Evolutionary conservation across 805 yeast genomes (phyloP), one percentile per base, ranked within the genome.

Genomic region (Candida takata): DNA sequence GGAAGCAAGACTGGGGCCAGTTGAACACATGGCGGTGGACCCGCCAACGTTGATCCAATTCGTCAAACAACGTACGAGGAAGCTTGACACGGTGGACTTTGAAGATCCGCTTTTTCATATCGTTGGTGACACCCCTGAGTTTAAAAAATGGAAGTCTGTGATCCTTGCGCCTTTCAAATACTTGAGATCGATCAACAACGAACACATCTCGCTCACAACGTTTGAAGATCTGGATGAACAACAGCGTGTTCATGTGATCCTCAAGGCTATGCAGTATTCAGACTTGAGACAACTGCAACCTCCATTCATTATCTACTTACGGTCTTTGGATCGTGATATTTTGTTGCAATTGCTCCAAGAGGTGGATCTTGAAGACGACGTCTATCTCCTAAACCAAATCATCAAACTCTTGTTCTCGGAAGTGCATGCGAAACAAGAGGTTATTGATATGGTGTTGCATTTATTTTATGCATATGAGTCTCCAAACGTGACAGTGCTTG

Each of bases 91-190:
- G 4, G 6, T 29, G 7, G 13, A 27, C 13, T 23, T 43, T 16
- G 50, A 51, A 29, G 43, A 43, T 19, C 39, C 44, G 2, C 34
- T 62, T 23, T 57, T 61, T 52, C 19, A 29, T 5, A 18, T 27
- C 3, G 32, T 47, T 1, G 33, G 38, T 3, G 18, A 33, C 4
- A 33, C 35, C 18, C 13, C 15, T 3, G 27, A 20, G 21, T 42
- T 42, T 29, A 29, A 34, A 12, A 27, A 31, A 3, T 60, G 65
- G 65, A 33, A 54, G 8, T 24, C 46, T 14, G 57, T 57, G 1
- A 41, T 54, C 3, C 26, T 60, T 1, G 33, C 46, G 20, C 66
- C 66, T 3, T 47, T 56, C 34, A 42, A 51, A 13, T 56, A 55
- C 41, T 34, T 49, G 8, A 47, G 31, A 16, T 28, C 31, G 7